Evolutionary conservation across 495 filamentous ascomycete genomes (phyloP), one percentile per base, ranked within the genome.

Genomic region (Talaromyces liani): DNA sequence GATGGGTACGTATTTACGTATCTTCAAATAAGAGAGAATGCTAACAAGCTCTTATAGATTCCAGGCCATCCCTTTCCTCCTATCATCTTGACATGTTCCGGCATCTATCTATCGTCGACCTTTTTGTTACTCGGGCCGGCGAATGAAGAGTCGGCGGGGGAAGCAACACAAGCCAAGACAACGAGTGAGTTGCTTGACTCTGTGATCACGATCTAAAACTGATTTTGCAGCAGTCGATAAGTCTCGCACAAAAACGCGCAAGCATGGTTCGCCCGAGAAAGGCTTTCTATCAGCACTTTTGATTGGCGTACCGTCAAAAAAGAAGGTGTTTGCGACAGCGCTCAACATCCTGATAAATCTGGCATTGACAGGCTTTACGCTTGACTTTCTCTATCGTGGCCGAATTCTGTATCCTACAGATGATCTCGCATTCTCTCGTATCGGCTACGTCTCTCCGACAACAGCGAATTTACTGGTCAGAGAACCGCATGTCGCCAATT

Each of bases 371-470:
- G 72, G 84, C 9, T 80, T 91, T 66, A 81, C 87, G 0, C 78
- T 86, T 34, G 94, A 98, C 70, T 80, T 92, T 47, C 79, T 92
- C 9, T 89, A 89, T 66, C 82, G 88, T 14, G 89, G 87, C 5
- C 78, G 82, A 9, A 73, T 87, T 47, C 79, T 88, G 45, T 80
- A 96, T 71, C 84, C 86, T 0, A 86, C 75, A 24, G 71, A 88
- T n/a, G 87, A 95, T 65, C 80, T 94, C 10, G 86, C 91, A 0
- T 95, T 98, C 69, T 87, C 87, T 18, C 82, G 93, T 14, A 77
- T 96, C 33, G 94, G 94, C 14, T 91, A 93, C 72, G 87, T 97
- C 25, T 94, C 92, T 2, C 84, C 89, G 3, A 86, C 80, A 3
- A 89, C 85, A 18, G 94, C 94, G 16, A 92, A 85, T 62, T 73